phyloP scores from a whole-genome alignment of 495 filamentous ascomycete species.

The Bombardia bombarda region DNA sequence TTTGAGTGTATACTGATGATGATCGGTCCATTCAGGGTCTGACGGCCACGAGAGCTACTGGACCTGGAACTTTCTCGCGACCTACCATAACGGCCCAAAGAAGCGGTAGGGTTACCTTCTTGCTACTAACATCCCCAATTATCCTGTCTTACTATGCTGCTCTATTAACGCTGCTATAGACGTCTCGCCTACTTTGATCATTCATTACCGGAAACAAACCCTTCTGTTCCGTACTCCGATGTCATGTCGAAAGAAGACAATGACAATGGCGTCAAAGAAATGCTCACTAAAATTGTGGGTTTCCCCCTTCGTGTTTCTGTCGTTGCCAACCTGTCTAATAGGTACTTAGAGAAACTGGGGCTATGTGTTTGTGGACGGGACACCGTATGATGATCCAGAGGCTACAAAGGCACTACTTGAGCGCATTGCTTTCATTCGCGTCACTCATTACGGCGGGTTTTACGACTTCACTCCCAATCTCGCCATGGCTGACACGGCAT shows the following conservation, averaged over 20 bases:
- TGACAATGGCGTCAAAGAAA: conserved; percentile 8
- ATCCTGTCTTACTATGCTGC: too few species aligned
- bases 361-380: conserved; percentile 61
- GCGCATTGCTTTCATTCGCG: conserved; percentile 71
- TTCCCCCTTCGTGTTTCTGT: background rate
- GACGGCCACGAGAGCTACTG: conserved; percentile 52
- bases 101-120: too few species aligned
- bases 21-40: conserved; percentile 12
- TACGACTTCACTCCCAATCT: conserved; percentile 92
- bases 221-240: conserved; percentile 47
- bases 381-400: conserved; percentile 55
- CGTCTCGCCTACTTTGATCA: too few species aligned
- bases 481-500: conserved; percentile 84
- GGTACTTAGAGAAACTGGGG: conserved; percentile 40
- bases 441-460: conserved; percentile 91
- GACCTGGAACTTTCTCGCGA: conserved; percentile 41
- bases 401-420: conserved; percentile 64
- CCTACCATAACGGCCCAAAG: conserved; percentile 34
- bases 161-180: too few species aligned
- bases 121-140: too few species aligned
- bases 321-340: too few species aligned
- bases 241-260: conserved; percentile 56
- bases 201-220: too few species aligned
- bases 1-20: conserved; percentile 1
- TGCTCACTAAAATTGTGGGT: conserved; percentile 36